Evolutionary conservation across 1,284 basidiomycete genomes (phyloP), one percentile per base, ranked within the genome.

Genomic region (Malassezia vespertilionis): DNA sequence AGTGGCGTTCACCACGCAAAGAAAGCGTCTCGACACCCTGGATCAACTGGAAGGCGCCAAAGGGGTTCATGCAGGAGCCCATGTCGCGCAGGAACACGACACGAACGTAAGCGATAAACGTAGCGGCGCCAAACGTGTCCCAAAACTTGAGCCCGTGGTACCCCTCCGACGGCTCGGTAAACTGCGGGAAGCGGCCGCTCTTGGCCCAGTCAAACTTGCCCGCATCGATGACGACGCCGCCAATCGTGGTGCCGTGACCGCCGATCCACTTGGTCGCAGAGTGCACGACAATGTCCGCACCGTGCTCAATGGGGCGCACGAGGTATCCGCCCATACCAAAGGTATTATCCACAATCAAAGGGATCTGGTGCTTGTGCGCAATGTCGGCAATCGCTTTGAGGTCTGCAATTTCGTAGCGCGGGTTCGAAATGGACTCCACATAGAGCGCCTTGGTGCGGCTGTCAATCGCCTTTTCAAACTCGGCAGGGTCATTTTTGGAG

Each of bases 221-320:
- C 20, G 79, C 78, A 69, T 87, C 86, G 44, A 89, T 70, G 53
- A 90, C 75, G 17, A 88, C 80, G 50, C 87, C 87, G 5, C 77
- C 86, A 40, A 90, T 86, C 21, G 84, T 86, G 2, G 82, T 89
- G 47, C 86, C 86, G 67, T 87, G 86, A 0, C 86, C 85, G 23
- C 85, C 83, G 41, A 89, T 86, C 86, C 86, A 89, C 69, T 90
- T 89, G 3, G 86, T 88, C 0, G 85, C 84, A 50, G 81, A 83
- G 73, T 88, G 83, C 6, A 86, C 82, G 76, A 89, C 77, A 47
- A 90, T 84, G 63, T 90, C 82, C 33, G 84, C 86, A 21, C 86
- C 86, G 54, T 80, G 77, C 21, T 82, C 78, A 47, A 88, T 81
- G 9, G 86, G 85, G 4, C 78, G 75, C 44, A 83, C 71, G 28